Evolutionary conservation across 1,284 basidiomycete genomes (phyloP).

Genomic region (Tilletia setariae): DNA sequence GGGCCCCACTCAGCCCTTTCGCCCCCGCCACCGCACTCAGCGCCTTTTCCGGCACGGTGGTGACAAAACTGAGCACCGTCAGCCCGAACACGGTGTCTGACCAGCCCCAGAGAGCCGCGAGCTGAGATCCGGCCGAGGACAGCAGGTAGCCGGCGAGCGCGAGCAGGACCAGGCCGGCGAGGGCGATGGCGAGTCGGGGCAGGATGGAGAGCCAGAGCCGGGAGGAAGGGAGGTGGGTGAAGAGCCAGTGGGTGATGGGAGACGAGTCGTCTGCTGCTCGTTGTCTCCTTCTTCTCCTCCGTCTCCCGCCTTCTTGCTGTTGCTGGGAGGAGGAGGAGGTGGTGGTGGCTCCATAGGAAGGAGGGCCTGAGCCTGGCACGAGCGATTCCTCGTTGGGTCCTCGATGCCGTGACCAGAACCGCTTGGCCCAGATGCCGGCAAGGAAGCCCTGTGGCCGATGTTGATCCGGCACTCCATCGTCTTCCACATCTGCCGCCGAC

Average conservation of each 20-base stretch:
- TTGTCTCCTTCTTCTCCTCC: not conserved
- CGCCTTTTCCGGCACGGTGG: conserved; percentile 53
- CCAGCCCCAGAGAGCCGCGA: conserved; percentile 38
- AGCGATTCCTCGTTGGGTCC: not conserved
- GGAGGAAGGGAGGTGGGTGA: not conserved
- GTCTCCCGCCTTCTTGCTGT: not conserved
- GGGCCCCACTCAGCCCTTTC: conserved; percentile 42
- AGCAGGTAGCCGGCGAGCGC: conserved; percentile 48
- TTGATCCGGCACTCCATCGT: not conserved
- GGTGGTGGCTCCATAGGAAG: not conserved
- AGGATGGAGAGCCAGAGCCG: not conserved
- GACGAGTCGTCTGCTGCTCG: not conserved
- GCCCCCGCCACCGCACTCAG: conserved; percentile 45
- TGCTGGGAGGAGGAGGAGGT: not conserved
- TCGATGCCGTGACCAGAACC: not conserved
- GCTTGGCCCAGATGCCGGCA: not conserved
- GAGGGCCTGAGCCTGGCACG: not conserved
- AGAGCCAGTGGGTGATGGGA: conserved; percentile 2
- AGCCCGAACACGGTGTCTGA: conserved; percentile 48
- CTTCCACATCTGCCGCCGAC: too few species aligned
- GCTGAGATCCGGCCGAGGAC: conserved; percentile 40
- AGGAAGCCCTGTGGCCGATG: not conserved
- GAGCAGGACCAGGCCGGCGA: conserved; percentile 34
- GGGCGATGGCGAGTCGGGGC: not conserved
- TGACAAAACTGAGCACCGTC: conserved; percentile 48